phyloP scores from a whole-genome alignment of 164 flowering plant genomes.

The Berberis vulgaris region DNA sequence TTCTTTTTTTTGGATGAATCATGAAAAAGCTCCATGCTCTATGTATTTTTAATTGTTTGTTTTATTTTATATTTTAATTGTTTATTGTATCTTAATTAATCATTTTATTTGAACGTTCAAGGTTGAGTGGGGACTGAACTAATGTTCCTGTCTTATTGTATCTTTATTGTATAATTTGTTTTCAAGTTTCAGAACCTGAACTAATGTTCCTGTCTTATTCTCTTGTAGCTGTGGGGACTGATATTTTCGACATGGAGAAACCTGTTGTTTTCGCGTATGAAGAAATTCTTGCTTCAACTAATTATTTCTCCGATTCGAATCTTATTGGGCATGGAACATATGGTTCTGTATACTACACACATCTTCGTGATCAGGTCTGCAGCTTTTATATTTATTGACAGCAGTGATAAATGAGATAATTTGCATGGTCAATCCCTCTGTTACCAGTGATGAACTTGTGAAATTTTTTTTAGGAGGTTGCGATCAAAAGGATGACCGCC shows the following conservation, averaged over 20 bases:
- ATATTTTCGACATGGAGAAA: conserved; percentile 76
- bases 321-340: conserved; percentile 91
- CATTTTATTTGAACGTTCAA: not conserved
- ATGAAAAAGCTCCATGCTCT: too few relatives aligned
- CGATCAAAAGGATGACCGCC: conserved; percentile 88
- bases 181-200: not conserved
- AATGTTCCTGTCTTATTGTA: not conserved
- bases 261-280: conserved; percentile 78
- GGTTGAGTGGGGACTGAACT: too few relatives aligned
- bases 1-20: too few relatives aligned
- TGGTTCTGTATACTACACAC: conserved; percentile 82
- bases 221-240: conserved; percentile 56
- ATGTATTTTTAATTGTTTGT: too few relatives aligned
- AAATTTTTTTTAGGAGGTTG: conserved; percentile 63
- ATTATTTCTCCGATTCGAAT: conserved; percentile 79
- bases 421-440: not conserved
- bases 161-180: not conserved
- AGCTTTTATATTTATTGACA: conserved; percentile 1
- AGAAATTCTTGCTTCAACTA: conserved; percentile 59
- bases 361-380: conserved; percentile 70
- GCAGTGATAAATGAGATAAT: not conserved
- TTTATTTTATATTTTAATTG: too few relatives aligned
- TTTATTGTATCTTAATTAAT: too few relatives aligned
- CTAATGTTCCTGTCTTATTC: conserved; percentile 6
- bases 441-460: conserved; percentile 4